These are phyloP conservation scores for Syzygium syzygioides DNA, from an alignment of 441 rosid species.

Conservation along the genomic window DNA sequence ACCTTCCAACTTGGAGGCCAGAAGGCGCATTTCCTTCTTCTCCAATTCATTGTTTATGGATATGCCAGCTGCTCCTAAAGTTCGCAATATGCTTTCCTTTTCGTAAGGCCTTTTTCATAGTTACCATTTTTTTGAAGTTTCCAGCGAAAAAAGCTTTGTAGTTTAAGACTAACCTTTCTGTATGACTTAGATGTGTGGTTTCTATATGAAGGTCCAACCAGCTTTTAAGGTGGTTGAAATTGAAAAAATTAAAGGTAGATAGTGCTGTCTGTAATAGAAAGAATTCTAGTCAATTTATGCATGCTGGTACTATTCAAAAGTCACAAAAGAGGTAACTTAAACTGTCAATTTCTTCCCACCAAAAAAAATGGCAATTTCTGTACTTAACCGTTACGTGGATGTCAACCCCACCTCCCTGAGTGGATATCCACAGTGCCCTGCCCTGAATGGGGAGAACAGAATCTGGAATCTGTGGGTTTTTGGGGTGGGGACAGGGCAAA, in stretches of 20 bases:
- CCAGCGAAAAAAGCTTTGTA: not conserved
- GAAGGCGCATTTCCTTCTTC: constrained; percentile 97
- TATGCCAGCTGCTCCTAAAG: constrained; percentile 98
- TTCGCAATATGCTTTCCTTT: constrained; percentile 99
- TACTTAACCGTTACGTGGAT: not conserved
- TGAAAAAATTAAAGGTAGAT: not conserved
- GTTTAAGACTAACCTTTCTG: not conserved
- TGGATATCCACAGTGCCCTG: not conserved
- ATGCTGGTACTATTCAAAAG: not conserved
- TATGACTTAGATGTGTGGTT: not conserved
- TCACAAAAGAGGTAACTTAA: not conserved
- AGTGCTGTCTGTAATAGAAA: not conserved
- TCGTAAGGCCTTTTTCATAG: constrained; percentile 51
- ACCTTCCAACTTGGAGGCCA: constrained; percentile 97
- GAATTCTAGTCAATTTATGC: not conserved
- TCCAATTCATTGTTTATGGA: constrained; percentile 98
- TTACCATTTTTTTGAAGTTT: constrained; percentile 1
- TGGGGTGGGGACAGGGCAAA: not conserved
- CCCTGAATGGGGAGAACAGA: not conserved
- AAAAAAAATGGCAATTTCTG: not conserved
- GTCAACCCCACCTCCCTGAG: not conserved
- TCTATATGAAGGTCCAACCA: not conserved
- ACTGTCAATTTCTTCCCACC: not conserved
- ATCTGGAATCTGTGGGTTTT: not conserved
- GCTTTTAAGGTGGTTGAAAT: not conserved